Percentiles rank a stretch among this genome's conserved stretches.
Evolutionary conservation across 1,284 basidiomycete genomes (phyloP).

Genomic region (Tilletiopsis washingtonensis): DNA sequence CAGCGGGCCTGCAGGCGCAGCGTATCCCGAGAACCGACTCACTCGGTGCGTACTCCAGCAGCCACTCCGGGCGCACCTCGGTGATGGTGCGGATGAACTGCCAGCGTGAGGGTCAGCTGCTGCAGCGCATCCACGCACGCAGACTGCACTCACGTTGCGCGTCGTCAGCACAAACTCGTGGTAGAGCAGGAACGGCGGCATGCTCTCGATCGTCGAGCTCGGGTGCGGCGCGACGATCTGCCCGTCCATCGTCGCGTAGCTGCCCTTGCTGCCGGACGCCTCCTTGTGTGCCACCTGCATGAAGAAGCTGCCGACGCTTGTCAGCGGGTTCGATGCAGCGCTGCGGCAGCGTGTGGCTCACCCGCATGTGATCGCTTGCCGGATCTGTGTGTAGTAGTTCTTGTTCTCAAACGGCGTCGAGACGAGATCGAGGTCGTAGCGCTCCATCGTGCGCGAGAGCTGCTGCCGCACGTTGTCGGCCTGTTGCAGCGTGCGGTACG

Average conservation of each 20-base stretch:
- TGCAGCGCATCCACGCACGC: no score
- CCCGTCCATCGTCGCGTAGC: conserved; percentile 72
- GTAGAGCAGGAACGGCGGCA: conserved; percentile 94
- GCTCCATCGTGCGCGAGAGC: conserved; percentile 86
- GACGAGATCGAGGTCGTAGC: conserved; percentile 62
- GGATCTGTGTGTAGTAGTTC: conserved; percentile 70
- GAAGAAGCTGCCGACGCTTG: conserved; percentile 62
- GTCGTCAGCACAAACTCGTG: conserved; percentile 94
- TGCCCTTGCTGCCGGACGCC: conserved; percentile 51
- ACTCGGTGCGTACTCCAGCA: conserved; percentile 67
- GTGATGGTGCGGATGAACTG: conserved; percentile 82
- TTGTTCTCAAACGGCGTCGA: conserved; percentile 59
- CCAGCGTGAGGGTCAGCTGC: no score
- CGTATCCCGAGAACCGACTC: no score
- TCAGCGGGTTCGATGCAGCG: neutral
- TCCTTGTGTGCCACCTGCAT: conserved; percentile 97
- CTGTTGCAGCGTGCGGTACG: conserved; percentile 71
- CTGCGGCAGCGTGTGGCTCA: no score
- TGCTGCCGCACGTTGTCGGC: conserved; percentile 94
- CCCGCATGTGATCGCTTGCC: conserved; percentile 77
- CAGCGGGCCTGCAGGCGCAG: neutral
- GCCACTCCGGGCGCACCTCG: conserved; percentile 81
- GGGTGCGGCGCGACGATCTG: conserved; percentile 91
- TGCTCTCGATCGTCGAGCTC: conserved; percentile 81
- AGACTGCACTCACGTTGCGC: conserved; percentile 53